phyloP scores from a whole-genome alignment of 192 early-diverging fungal genomes.

The Podila verticillata region DNA sequence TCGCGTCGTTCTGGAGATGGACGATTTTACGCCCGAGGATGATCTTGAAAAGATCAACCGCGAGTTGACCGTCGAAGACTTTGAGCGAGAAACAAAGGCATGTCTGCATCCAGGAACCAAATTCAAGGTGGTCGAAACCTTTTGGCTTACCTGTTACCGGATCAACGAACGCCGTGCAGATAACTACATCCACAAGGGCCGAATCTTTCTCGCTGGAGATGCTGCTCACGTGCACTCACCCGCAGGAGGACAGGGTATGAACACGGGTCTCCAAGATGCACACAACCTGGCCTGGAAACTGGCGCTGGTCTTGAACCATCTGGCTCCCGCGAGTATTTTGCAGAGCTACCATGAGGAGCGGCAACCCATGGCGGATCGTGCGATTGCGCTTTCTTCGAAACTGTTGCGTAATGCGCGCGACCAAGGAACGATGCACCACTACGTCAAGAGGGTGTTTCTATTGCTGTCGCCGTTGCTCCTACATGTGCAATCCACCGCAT shows the following conservation, averaged over 20 bases:
- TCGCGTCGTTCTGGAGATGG: constrained; percentile 12
- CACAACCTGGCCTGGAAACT: constrained; percentile 60
- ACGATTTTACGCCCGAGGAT: constrained; percentile 8
- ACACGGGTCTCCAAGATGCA: constrained; percentile 54
- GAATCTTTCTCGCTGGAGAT: constrained; percentile 59
- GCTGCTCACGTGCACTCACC: constrained; percentile 57
- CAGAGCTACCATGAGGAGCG: constrained; percentile 36
- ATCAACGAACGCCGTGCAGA: constrained; percentile 36
- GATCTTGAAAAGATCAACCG: constrained; percentile 7
- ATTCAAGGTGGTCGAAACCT: constrained; percentile 6
- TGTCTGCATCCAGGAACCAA: not conserved
- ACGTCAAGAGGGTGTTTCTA: no score
- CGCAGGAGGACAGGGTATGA: constrained; percentile 53
- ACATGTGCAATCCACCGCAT: no score
- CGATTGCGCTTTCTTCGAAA: not conserved
- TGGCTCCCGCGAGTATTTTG: constrained; percentile 5
- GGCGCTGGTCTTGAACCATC: constrained; percentile 36
- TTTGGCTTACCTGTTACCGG: constrained; percentile 34
- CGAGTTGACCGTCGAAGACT: constrained; percentile 12
- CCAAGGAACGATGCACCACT: no score
- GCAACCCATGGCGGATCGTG: constrained; percentile 23
- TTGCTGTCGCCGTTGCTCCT: no score
- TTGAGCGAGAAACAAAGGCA: constrained; percentile 7
- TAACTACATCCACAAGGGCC: constrained; percentile 21
- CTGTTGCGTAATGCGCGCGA: no score